Evolutionary conservation across 139 green algal genomes (phyloP), one percentile per base, ranked within the genome.

Genomic region (Spirogloea muscicola): DNA sequence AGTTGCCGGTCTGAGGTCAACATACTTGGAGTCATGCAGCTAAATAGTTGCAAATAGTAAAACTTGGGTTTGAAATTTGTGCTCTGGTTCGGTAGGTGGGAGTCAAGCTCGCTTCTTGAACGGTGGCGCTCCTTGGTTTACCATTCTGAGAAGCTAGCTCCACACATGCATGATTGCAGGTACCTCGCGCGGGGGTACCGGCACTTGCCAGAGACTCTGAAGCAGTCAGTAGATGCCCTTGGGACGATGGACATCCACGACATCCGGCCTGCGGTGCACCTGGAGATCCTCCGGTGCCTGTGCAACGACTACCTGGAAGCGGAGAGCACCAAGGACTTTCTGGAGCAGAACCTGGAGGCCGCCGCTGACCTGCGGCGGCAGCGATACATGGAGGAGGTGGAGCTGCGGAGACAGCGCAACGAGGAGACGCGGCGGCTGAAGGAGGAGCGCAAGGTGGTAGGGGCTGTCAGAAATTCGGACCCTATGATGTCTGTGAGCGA

Each of bases 341-440:
- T 78, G 69, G 69, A 78, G 6, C n/a, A 59, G 37, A 58, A 77
- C 58, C 37, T 63, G 60, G 69, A 78, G 38, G 60, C 69, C 36
- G 60, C 37, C 10, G 5, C 21, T 3, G 61, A 74, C 25, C 41
- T 78, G 58, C 37, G 59, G 36, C 5, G 41, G 40, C 9, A 62
- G 6, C 46, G 49, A 3, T 40, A 60, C 34, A 18, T n/a, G 41
- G 52, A 74, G 29, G 67, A 76, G 40, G 3, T 78, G 57, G 21
- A 78, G 69, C 33, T 38, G 38, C 27, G 27, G 27, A 62, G 21
- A 3, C 21, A 62, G 63, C 31, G 49, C 42, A 36, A 62, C 9
- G 39, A 72, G 63, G 63, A 72, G 39, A 16, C 37, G 39, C 48
- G 63, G 27, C 60, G n/a, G 39, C 27, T 31, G 5, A 4, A 36